phyloP scores from a whole-genome alignment of 2,329 filamentous ascomycete species.

The Fusarium xylarioides region DNA sequence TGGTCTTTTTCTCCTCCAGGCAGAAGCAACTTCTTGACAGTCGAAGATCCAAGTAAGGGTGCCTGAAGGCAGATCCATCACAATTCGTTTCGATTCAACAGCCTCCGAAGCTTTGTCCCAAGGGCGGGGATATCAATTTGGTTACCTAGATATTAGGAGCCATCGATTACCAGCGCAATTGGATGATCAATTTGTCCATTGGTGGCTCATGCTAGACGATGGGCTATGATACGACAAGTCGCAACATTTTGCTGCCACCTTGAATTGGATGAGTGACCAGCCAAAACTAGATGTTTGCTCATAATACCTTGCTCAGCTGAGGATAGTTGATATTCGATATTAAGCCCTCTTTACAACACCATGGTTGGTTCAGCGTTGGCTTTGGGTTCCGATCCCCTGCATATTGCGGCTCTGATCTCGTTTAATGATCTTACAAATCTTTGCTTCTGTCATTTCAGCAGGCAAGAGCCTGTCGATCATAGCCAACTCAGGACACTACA shows the following conservation, averaged over 20 bases:
- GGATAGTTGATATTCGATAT: background rate
- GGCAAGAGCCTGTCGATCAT: conserved; percentile 32
- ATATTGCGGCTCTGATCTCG: conserved; percentile 24
- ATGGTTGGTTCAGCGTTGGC: conserved; percentile 21
- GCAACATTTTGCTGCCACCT: background rate
- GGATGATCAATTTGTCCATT: background rate
- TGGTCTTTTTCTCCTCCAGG: background rate
- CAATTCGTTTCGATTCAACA: background rate
- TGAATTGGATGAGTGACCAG: background rate
- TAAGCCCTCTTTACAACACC: background rate
- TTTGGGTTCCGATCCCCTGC: conserved; percentile 18
- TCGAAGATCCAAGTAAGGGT: background rate
- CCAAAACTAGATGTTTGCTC: conserved; percentile 2
- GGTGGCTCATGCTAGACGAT: background rate
- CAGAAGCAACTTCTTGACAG: background rate
- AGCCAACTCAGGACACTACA: conserved; percentile 7
- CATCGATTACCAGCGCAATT: background rate
- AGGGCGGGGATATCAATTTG: background rate
- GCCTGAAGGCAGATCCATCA: background rate
- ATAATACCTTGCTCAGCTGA: conserved; percentile 27
- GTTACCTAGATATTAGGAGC: background rate
- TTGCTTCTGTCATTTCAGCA: conserved; percentile 33
- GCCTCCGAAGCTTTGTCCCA: background rate
- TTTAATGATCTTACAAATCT: conserved; percentile 1
- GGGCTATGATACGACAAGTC: background rate